Percentiles rank a stretch among this genome's conserved stretches.
These are phyloP conservation scores for Xylaria hypoxylon DNA, from an alignment of 2,329 filamentous ascomycete species.

Conservation along the genomic window DNA sequence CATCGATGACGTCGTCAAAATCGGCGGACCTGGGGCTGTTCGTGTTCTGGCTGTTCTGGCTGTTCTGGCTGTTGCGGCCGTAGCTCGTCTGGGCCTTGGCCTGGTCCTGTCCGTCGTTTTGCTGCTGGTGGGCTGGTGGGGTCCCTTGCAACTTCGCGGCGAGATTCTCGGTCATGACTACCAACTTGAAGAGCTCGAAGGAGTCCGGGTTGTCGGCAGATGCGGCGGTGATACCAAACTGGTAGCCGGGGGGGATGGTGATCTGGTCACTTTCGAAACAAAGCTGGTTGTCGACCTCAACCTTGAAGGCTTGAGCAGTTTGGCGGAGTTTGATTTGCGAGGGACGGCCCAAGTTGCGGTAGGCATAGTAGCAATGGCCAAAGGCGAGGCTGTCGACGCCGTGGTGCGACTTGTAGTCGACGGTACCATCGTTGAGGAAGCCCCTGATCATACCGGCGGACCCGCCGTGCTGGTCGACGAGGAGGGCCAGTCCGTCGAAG, in stretches of 20 bases:
- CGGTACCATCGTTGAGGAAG: slow-evolving; percentile 91
- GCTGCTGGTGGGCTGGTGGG: slow-evolving; percentile 47
- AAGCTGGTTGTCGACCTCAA: slow-evolving; percentile 80
- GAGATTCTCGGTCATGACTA: slow-evolving; percentile 71
- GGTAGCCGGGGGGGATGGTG: slow-evolving; percentile 81
- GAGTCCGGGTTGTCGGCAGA: slow-evolving; percentile 93
- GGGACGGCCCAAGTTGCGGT: slow-evolving; percentile 89
- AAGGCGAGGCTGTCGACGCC: slow-evolving; percentile 89
- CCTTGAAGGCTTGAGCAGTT: slow-evolving; percentile 73
- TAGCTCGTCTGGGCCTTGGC: slow-evolving; percentile 46
- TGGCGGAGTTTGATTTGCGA: slow-evolving; percentile 81
- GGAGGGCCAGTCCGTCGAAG: slow-evolving; percentile 91
- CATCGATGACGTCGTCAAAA: slow-evolving; percentile 59
- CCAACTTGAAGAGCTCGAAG: slow-evolving; percentile 91
- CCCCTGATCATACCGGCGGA: slow-evolving; percentile 83
- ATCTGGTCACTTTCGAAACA: slow-evolving; percentile 90
- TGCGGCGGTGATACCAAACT: slow-evolving; percentile 87
- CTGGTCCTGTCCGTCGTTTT: slow-evolving; percentile 53
- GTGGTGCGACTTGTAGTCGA: slow-evolving; percentile 80
- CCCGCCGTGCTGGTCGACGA: slow-evolving; percentile 86
- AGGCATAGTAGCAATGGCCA: slow-evolving; percentile 89
- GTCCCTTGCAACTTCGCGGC: slow-evolving; percentile 51
- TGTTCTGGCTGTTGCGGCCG: slow-evolving; percentile 43
- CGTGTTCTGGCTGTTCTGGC: slow-evolving; percentile 38
- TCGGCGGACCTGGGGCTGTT: slow-evolving; percentile 46